These are phyloP conservation scores for Chrysoporthe austroafricana DNA, from an alignment of 2,329 filamentous ascomycete species.

Conservation along the genomic window DNA sequence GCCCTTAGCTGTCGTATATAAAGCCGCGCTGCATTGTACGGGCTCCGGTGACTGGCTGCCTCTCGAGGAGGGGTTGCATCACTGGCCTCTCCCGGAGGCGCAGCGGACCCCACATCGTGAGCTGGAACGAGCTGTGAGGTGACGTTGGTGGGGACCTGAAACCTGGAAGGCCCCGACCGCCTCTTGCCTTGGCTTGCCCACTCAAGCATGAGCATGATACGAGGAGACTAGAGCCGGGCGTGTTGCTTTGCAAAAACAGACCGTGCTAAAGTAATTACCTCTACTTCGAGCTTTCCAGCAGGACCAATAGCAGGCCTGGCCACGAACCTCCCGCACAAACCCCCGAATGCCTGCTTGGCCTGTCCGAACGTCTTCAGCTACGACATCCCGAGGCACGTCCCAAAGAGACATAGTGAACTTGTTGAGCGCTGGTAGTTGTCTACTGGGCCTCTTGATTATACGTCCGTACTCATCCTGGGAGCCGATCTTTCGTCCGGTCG, in stretches of 20 bases:
- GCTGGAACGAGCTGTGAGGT: constrained; percentile 13
- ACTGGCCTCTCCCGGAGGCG: constrained; percentile 4
- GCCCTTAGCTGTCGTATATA: neutral
- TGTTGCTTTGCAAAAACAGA: neutral
- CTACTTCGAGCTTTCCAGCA: neutral
- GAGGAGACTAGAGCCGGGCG: neutral
- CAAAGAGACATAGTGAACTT: neutral
- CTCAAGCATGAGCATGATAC: neutral
- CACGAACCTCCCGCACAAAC: neutral
- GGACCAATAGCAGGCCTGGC: neutral
- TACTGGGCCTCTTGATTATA: neutral
- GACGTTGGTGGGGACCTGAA: constrained; percentile 14
- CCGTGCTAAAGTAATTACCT: neutral
- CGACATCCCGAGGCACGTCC: too few relatives aligned
- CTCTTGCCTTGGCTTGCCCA: neutral
- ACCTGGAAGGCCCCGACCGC: constrained; percentile 12
- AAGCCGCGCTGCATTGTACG: neutral
- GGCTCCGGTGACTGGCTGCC: constrained; percentile 17
- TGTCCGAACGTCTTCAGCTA: neutral
- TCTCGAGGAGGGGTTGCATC: neutral
- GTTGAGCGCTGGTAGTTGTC: neutral
- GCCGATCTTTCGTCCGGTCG: neutral
- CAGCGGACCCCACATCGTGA: constrained; percentile 1
- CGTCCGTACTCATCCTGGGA: neutral
- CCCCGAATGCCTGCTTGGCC: neutral